phyloP scores from a whole-genome alignment of 257 asterid species.

The Craterostigma plantagineum region DNA sequence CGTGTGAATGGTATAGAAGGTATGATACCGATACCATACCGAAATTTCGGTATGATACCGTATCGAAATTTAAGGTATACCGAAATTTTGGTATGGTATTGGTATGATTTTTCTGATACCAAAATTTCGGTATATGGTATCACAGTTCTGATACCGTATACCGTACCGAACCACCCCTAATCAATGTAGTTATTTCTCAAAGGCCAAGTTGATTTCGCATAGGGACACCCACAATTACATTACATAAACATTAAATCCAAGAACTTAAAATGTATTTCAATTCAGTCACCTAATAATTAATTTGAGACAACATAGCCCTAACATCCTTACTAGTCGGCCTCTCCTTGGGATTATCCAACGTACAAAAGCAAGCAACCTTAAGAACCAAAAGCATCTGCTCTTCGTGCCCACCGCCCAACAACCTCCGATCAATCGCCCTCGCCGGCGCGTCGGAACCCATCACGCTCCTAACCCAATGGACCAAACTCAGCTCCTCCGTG shows the following conservation, averaged over 20 bases:
- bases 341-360: constrained; percentile 39
- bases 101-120: too few species aligned
- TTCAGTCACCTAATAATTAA: constrained; percentile 17
- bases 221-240: too few species aligned
- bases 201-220: too few species aligned
- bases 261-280: background rate
- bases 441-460: constrained; percentile 40
- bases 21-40: too few species aligned
- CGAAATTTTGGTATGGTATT: too few species aligned
- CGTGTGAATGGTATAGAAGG: too few species aligned
- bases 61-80: too few species aligned
- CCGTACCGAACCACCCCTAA: too few species aligned
- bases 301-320: constrained; percentile 40
- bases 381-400: constrained; percentile 51
- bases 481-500: constrained; percentile 31
- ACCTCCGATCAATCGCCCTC: constrained; percentile 30
- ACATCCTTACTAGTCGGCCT: constrained; percentile 48
- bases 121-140: too few species aligned
- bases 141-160: too few species aligned
- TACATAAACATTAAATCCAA: background rate
- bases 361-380: constrained; percentile 51
- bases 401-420: constrained; percentile 34
- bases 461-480: constrained; percentile 51
- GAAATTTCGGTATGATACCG: too few species aligned
- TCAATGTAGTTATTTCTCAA: too few species aligned